Conservation (phyloP, 2,329 filamentous ascomycete genomes). For the Colletotrichum sp. region DNA sequence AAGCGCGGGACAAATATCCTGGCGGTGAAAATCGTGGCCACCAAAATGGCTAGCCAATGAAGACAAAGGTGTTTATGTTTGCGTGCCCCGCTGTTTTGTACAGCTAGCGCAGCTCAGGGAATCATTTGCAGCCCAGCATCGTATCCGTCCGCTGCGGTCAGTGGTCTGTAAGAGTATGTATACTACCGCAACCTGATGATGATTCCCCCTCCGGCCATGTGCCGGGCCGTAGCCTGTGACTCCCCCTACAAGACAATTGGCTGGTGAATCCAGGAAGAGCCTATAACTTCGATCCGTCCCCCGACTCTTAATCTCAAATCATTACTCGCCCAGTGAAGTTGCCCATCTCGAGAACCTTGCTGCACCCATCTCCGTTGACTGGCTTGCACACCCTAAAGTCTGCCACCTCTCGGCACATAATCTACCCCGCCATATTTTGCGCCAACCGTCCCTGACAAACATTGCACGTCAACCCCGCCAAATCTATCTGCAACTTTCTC, state of each 20-base stretch:
- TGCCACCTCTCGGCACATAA: background rate
- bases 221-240: background rate
- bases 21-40: slow-evolving; percentile 5
- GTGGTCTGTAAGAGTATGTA: background rate
- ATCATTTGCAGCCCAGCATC: background rate
- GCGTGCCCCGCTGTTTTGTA: background rate
- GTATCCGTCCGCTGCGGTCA: background rate
- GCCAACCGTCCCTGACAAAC: background rate
- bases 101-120: background rate
- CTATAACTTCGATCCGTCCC: background rate
- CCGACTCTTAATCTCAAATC: background rate
- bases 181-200: background rate
- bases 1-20: background rate
- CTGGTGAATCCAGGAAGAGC: background rate
- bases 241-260: background rate
- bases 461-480: slow-evolving; percentile 22
- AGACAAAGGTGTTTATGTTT: background rate
- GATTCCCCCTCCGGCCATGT: background rate
- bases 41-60: background rate
- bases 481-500: slow-evolving; percentile 9
- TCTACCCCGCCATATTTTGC: slow-evolving; percentile 15
- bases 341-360: background rate
- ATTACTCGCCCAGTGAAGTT: background rate
- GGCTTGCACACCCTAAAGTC: background rate
- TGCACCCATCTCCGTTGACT: background rate